phyloP scores from a whole-genome alignment of 179 eudicot genomes.

The Drosera spatulata region DNA sequence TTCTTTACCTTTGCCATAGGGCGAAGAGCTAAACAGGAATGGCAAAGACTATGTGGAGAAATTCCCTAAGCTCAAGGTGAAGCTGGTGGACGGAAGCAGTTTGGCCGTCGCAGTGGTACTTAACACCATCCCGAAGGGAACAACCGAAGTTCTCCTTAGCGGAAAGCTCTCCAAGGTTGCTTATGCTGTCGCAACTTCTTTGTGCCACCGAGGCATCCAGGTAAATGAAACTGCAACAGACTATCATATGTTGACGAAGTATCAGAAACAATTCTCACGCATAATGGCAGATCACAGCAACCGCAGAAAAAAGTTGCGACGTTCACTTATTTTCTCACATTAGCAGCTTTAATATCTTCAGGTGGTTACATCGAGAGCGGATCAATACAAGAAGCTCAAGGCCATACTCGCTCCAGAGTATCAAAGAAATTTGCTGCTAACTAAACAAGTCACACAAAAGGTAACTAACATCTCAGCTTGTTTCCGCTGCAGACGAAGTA shows the following conservation, averaged over 20 bases:
- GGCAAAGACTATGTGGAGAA: constrained; percentile 38
- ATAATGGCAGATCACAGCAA: too few relatives aligned
- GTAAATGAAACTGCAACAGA: constrained; percentile 8
- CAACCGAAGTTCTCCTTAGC: constrained; percentile 7
- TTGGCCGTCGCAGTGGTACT: constrained; percentile 46
- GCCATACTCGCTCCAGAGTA: constrained; percentile 13
- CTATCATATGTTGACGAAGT: too few relatives aligned
- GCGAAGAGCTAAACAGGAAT: constrained; percentile 15
- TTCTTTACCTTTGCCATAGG: neutral
- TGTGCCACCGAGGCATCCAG: constrained; percentile 48
- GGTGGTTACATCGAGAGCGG: constrained; percentile 32
- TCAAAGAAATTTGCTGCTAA: constrained; percentile 20
- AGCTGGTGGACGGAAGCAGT: constrained; percentile 60
- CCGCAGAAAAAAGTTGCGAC: too few relatives aligned
- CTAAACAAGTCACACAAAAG: constrained; percentile 29
- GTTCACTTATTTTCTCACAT: too few relatives aligned
- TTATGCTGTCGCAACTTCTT: constrained; percentile 28
- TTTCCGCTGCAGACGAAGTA: too few relatives aligned
- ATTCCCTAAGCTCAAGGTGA: constrained; percentile 42
- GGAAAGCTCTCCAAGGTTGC: constrained; percentile 45
- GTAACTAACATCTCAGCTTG: constrained; percentile 11
- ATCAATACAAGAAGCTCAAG: constrained; percentile 42
- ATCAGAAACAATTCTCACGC: too few relatives aligned
- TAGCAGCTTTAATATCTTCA: constrained; percentile 5
- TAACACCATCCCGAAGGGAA: constrained; percentile 44